phyloP scores from a whole-genome alignment of 495 filamentous ascomycete species.

The Venustampulla echinocandica region DNA sequence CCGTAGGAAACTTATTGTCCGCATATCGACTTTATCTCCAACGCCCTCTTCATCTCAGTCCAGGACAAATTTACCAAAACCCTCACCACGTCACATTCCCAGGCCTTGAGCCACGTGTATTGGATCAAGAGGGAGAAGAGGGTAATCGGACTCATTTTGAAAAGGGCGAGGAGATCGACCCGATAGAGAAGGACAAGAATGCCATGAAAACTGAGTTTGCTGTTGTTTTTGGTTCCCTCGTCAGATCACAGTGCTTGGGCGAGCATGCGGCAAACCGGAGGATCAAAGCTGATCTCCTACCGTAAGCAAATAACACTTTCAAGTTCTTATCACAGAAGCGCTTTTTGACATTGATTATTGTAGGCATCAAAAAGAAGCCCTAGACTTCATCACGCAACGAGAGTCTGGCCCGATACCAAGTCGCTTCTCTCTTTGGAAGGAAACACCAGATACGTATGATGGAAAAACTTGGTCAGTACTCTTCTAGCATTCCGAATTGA shows the following conservation, averaged over 20 bases:
- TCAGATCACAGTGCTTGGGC: neutral
- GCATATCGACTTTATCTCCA: neutral
- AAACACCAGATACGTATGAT: no score
- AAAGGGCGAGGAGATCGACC: no score
- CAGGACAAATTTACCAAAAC: neutral
- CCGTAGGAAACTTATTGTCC: neutral
- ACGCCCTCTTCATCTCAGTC: neutral
- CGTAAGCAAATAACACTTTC: neutral
- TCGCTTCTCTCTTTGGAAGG: conserved; percentile 21
- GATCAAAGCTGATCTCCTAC: neutral
- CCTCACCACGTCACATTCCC: neutral
- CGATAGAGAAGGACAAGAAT: no score
- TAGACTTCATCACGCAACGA: conserved; percentile 30
- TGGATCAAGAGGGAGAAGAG: no score
- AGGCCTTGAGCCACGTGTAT: no score
- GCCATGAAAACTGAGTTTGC: no score
- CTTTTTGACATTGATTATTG: neutral
- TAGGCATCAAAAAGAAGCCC: conserved; percentile 29
- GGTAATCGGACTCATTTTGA: no score
- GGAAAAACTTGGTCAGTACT: no score
- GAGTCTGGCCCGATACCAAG: conserved; percentile 25
- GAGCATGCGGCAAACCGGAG: neutral
- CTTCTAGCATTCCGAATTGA: no score
- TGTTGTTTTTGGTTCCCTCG: no score
- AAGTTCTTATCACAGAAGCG: neutral